A percentile compares a stretch with the other conserved stretches of the same genome.
Conservation (phyloP, 208 protist genomes). For the Leishmania mexicana region DNA sequence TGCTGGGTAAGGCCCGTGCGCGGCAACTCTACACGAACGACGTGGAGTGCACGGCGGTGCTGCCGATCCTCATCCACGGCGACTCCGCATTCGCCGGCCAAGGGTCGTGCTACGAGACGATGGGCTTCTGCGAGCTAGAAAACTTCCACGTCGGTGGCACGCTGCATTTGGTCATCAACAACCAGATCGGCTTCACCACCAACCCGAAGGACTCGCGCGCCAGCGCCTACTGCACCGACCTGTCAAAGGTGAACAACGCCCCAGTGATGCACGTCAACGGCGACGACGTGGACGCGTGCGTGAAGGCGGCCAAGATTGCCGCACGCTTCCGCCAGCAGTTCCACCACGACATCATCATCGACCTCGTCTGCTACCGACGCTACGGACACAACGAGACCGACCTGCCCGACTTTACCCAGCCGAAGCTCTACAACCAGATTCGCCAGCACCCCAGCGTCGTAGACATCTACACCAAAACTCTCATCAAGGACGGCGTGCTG, state of each 20-base stretch:
- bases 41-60: conserved; percentile 57
- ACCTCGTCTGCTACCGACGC: conserved; percentile 97
- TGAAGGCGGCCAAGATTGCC: conserved; percentile 87
- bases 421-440: conserved; percentile 95
- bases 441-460: conserved; percentile 85
- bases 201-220: conserved; percentile 92
- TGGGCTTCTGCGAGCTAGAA: conserved; percentile 94
- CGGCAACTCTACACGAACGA: conserved; percentile 92
- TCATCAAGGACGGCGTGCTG: conserved; percentile 83
- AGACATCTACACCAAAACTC: conserved; percentile 89
- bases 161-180: conserved; percentile 99
- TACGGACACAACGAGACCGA: conserved; percentile 98
- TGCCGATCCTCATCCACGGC: conserved; percentile 96
- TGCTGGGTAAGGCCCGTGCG: conserved; percentile 96
- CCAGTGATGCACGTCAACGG: conserved; percentile 99
- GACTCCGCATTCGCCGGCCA: conserved; percentile 98
- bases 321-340: conserved; percentile 94
- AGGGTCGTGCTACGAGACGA: conserved; percentile 97
- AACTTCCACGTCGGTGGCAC: conserved; percentile 97
- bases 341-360: conserved; percentile 96
- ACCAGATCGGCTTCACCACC: conserved; percentile 99
- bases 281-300: conserved; percentile 96
- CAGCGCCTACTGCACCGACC: conserved; percentile 97
- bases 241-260: conserved; percentile 94
- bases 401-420: conserved; percentile 97